Evolutionary conservation across 805 yeast genomes (phyloP).

Genomic region (Myxozyma sirexii): DNA sequence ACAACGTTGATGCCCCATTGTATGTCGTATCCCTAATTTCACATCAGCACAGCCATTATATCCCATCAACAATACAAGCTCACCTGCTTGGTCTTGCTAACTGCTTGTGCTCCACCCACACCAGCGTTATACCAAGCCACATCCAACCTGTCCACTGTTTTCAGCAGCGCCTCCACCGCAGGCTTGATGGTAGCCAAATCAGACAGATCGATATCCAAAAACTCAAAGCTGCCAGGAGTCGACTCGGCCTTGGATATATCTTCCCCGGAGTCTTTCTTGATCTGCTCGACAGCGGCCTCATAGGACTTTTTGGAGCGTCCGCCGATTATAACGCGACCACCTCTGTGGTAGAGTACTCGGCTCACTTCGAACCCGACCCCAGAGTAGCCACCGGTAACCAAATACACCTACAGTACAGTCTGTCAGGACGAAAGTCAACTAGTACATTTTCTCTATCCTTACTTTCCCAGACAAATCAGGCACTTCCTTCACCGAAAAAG

Average conservation of each 20-base stretch:
- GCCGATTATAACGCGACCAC: slow-evolving; percentile 18
- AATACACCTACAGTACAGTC: slow-evolving; percentile 14
- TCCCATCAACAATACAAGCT: background rate
- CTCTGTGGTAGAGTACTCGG: slow-evolving; percentile 14
- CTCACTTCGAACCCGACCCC: slow-evolving; percentile 23
- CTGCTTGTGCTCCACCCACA: slow-evolving; percentile 40
- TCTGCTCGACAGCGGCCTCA: slow-evolving; percentile 12
- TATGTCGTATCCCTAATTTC: slow-evolving; percentile 51
- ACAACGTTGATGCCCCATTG: slow-evolving; percentile 52
- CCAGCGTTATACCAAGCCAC: slow-evolving; percentile 50
- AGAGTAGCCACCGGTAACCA: slow-evolving; percentile 27
- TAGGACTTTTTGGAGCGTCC: slow-evolving; percentile 9
- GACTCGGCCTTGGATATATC: background rate
- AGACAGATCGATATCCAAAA: slow-evolving; percentile 17
- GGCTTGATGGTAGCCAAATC: slow-evolving; percentile 43
- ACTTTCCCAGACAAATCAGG: slow-evolving; percentile 23
- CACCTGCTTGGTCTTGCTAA: slow-evolving; percentile 44
- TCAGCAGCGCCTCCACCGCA: slow-evolving; percentile 42
- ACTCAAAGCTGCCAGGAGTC: slow-evolving; percentile 16
- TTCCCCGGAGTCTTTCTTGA: background rate
- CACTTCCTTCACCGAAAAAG: slow-evolving; percentile 21
- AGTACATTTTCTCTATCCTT: background rate
- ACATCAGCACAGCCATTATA: slow-evolving; percentile 35
- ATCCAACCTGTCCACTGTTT: slow-evolving; percentile 41
- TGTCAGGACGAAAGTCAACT: background rate